Evolutionary conservation across 1,139 yeast genomes (phyloP).

Genomic region (Meyerozyma athensensis): DNA sequence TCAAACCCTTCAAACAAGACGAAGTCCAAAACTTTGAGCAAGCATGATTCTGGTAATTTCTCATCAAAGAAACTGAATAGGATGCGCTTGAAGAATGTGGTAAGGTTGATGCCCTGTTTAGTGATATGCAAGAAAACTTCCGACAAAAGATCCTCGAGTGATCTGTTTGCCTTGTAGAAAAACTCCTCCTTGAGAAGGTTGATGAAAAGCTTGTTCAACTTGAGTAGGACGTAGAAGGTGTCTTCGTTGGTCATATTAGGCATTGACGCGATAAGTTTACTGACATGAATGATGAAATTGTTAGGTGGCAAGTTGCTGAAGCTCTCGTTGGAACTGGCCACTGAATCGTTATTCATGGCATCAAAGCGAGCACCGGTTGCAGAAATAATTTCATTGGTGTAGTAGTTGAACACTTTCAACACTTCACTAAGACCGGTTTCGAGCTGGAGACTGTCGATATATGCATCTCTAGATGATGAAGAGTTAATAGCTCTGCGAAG

Average conservation of each 20-base stretch:
- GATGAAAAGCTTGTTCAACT: constrained; percentile 27
- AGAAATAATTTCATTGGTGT: constrained; percentile 23
- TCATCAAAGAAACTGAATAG: constrained; percentile 22
- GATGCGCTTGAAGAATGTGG: constrained; percentile 20
- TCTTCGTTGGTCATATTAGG: constrained; percentile 27
- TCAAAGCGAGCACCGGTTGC: constrained; percentile 11
- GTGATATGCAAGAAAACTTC: constrained; percentile 30
- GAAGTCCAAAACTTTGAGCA: constrained; percentile 28
- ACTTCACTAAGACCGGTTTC: constrained; percentile 23
- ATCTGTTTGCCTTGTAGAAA: constrained; percentile 32
- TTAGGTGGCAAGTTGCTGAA: constrained; percentile 16
- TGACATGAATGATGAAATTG: constrained; percentile 21
- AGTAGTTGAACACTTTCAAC: constrained; percentile 30
- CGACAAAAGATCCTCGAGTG: constrained; percentile 31
- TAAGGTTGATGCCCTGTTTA: constrained; percentile 34
- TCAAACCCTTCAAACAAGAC: constrained; percentile 40
- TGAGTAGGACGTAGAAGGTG: constrained; percentile 29
- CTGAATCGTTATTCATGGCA: constrained; percentile 10
- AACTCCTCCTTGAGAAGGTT: constrained; percentile 32
- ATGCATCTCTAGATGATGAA: constrained; percentile 13
- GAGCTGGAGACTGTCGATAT: constrained; percentile 18
- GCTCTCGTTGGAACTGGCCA: constrained; percentile 7
- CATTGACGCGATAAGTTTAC: constrained; percentile 17
- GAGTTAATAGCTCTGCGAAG: constrained; percentile 19
- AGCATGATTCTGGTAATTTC: constrained; percentile 10